Evolutionary conservation across 1,139 yeast genomes (phyloP).

Genomic region (Debaryomycetaceae sp.): DNA sequence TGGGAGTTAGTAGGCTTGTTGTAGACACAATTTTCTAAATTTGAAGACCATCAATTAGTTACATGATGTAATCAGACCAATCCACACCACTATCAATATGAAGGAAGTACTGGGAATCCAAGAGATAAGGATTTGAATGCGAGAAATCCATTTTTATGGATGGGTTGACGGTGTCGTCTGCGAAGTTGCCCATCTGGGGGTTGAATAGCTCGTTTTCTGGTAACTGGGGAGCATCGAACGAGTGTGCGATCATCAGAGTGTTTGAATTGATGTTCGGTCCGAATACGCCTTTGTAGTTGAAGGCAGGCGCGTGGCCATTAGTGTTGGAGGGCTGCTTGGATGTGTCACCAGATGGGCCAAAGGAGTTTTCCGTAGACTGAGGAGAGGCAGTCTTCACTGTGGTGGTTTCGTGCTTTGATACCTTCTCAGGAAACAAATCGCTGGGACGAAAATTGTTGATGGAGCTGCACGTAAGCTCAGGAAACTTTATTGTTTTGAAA

Average conservation of each 20-base stretch:
- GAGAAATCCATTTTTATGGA: background rate
- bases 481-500: slow-evolving; percentile 10
- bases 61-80: slow-evolving; percentile 5
- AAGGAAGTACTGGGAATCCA: slow-evolving; percentile 10
- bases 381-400: background rate
- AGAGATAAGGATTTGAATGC: background rate
- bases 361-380: background rate
- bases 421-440: slow-evolving; percentile 9
- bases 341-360: background rate
- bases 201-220: background rate
- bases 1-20: too few relatives aligned
- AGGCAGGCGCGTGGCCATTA: background rate
- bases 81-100: slow-evolving; percentile 10
- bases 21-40: too few relatives aligned
- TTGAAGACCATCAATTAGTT: background rate
- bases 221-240: background rate
- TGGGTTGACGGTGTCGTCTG: background rate
- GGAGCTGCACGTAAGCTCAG: slow-evolving; percentile 6
- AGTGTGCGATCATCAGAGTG: background rate
- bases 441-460: slow-evolving; percentile 8
- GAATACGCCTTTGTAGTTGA: background rate
- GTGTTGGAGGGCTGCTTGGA: background rate
- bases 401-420: background rate
- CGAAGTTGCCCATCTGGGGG: background rate
- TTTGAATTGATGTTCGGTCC: background rate